These are phyloP conservation scores for Dichomitus squalens DNA, from an alignment of 1,284 basidiomycete species.

Conservation along the genomic window DNA sequence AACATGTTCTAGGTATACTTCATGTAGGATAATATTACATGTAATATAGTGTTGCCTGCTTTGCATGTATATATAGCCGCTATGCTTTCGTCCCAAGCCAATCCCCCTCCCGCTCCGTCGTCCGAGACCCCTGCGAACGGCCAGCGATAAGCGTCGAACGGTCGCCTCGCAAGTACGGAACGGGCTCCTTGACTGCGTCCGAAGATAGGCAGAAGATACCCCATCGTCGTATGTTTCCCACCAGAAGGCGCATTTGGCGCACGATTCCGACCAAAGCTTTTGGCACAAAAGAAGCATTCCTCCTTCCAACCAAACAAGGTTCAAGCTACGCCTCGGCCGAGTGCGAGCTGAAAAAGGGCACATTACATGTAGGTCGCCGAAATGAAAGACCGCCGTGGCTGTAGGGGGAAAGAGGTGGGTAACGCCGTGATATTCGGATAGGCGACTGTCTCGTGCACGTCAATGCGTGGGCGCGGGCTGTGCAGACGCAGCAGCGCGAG, in stretches of 20 bases:
- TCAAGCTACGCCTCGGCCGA: conserved; percentile 9
- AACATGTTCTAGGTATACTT: conserved; percentile 28
- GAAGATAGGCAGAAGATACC: conserved; percentile 25
- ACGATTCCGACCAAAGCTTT: conserved; percentile 1
- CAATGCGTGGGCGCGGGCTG: background rate
- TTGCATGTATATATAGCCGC: conserved; percentile 26
- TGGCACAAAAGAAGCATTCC: background rate
- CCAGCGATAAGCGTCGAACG: background rate
- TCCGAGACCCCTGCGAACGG: background rate
- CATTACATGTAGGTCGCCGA: conserved; percentile 8
- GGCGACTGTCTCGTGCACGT: background rate
- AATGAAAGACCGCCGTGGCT: background rate
- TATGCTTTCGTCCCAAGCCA: conserved; percentile 3
- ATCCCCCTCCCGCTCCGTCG: background rate
- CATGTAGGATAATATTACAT: conserved; percentile 32
- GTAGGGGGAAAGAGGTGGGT: background rate
- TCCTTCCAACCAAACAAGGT: conserved; percentile 1
- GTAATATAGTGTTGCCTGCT: conserved; percentile 29
- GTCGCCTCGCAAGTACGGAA: conserved; percentile 1
- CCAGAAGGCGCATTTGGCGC: background rate
- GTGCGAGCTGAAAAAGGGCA: conserved; percentile 10
- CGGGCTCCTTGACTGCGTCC: conserved; percentile 15
- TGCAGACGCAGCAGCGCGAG: background rate
- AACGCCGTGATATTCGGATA: conserved; percentile 3
- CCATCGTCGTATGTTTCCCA: conserved; percentile 14